Conservation (phyloP, 495 filamentous ascomycete genomes). For the Aspergillus kassunensis region DNA sequence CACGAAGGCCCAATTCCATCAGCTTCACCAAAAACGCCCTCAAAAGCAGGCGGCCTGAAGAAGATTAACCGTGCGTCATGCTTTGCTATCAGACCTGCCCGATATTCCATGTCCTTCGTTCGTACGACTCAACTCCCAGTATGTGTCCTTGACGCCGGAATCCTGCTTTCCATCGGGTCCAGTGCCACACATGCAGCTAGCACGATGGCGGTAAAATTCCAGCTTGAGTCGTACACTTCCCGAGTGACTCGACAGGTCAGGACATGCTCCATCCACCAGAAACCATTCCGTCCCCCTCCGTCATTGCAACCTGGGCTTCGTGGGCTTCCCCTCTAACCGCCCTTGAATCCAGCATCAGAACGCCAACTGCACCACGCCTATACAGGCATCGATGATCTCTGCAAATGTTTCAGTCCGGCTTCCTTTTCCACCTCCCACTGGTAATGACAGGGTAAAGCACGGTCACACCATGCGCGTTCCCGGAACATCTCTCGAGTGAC, state of each 20-base stretch:
- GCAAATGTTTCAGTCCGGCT: constrained; percentile 6
- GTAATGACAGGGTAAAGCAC: constrained; percentile 3
- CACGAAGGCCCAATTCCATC: too few relatives aligned
- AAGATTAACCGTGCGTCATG: constrained; percentile 2
- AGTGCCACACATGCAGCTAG: not conserved
- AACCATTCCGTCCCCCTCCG: not conserved
- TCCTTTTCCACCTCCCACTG: constrained; percentile 1
- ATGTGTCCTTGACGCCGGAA: not conserved
- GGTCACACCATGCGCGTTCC: constrained; percentile 6
- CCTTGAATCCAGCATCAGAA: not conserved
- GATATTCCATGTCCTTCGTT: not conserved
- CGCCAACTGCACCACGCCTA: not conserved
- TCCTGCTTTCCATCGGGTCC: not conserved
- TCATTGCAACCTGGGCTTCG: not conserved
- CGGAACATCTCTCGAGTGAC: not conserved
- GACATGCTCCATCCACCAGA: not conserved
- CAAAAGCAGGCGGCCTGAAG: not conserved
- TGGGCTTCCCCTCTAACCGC: not conserved
- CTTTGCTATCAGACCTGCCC: not conserved
- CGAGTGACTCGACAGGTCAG: constrained; percentile 1
- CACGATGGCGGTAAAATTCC: not conserved
- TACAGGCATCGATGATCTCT: constrained; percentile 2
- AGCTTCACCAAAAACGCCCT: not conserved
- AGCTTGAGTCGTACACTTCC: not conserved
- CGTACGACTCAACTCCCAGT: not conserved